phyloP scores from a whole-genome alignment of 2,329 filamentous ascomycete genomes.

The Pseudogymnoascus sp. region DNA sequence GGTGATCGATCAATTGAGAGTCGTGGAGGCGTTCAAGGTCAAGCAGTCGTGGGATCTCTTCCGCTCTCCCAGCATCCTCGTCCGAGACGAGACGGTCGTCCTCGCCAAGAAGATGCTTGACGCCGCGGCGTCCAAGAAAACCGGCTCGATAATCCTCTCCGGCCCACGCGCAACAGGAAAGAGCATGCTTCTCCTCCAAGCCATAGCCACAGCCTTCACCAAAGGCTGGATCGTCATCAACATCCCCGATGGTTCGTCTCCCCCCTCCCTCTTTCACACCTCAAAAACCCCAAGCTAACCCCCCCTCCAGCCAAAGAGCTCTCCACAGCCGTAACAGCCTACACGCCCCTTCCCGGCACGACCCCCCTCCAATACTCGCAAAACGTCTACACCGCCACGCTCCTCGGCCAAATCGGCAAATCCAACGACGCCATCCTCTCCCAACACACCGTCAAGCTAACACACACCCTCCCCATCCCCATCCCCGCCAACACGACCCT shows the following conservation, averaged over 20 bases:
- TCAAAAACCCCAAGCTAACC: slow-evolving; percentile 1
- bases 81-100: slow-evolving; percentile 70
- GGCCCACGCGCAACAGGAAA: slow-evolving; percentile 75
- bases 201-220: slow-evolving; percentile 70
- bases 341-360: slow-evolving; percentile 58
- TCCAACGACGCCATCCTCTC: slow-evolving; percentile 63
- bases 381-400: slow-evolving; percentile 64
- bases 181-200: slow-evolving; percentile 78
- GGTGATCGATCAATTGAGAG: slow-evolving; percentile 71
- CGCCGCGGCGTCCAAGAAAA: slow-evolving; percentile 46
- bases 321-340: slow-evolving; percentile 72
- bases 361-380: slow-evolving; percentile 62
- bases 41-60: slow-evolving; percentile 87
- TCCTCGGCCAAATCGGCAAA: slow-evolving; percentile 64
- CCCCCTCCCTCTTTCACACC: not conserved
- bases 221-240: slow-evolving; percentile 85
- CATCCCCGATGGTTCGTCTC: slow-evolving; percentile 70
- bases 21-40: slow-evolving; percentile 83
- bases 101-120: slow-evolving; percentile 56
- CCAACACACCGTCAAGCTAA: slow-evolving; percentile 38
- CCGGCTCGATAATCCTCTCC: slow-evolving; percentile 58
- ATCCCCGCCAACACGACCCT: slow-evolving; percentile 54
- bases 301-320: slow-evolving; percentile 62
- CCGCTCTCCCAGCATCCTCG: slow-evolving; percentile 67
- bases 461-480: slow-evolving; percentile 52